Base-by-base conservation (phyloP, 2,329 filamentous ascomycete species). In the Arthrobotrys megalospora region DNA sequence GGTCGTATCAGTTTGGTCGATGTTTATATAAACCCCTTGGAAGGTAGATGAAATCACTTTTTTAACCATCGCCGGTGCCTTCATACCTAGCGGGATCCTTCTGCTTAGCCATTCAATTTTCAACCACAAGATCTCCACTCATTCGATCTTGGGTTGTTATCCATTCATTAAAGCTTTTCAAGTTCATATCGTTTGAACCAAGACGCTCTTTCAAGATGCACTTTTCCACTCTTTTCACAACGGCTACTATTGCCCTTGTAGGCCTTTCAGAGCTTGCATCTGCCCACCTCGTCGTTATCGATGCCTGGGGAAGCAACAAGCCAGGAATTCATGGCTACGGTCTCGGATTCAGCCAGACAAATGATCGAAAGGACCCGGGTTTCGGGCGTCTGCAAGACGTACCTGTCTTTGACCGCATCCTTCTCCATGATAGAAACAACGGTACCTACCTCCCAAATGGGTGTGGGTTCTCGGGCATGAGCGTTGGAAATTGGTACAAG, bases 161-260 rank as follows among this genome's bases (percentile, higher is more conserved):
- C 34, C 50, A 10, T 16, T 53, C 28, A 3, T 53, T 53, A 34
- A 53, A 24, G 12, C 16, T 38, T 38, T 38, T 8, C 12, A 12
- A 38, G 12, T 38, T 28, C 24, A 28, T 28, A 28, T 28, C 24
- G 24, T 28, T 28, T 12, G 32, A 53, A 34, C n/a, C 10, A 6
- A 53, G 50, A 34, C 50, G 32, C 14, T 53, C 50, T 53, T 32
- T 53, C 28, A 34, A 53, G 28, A 53, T 53, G 50, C 50, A 53
- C n/a, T 36, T 53, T 11, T 53, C 50, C 14, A 34, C 50, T 53
- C 24, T 53, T 53, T 53, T 53, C 21, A 53, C 50, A 4, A 53
- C 50, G 50, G 50, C 28, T 0, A 53, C 50, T 11, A 14, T 53
- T 6, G 50, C 50, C 50, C 50, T 53, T 12, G 24, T 34, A 2